A percentile compares a stretch with the other conserved stretches of the same genome.
Evolutionary conservation across 495 filamentous ascomycete species (phyloP).

Genomic region (Penicillium flavigenum): DNA sequence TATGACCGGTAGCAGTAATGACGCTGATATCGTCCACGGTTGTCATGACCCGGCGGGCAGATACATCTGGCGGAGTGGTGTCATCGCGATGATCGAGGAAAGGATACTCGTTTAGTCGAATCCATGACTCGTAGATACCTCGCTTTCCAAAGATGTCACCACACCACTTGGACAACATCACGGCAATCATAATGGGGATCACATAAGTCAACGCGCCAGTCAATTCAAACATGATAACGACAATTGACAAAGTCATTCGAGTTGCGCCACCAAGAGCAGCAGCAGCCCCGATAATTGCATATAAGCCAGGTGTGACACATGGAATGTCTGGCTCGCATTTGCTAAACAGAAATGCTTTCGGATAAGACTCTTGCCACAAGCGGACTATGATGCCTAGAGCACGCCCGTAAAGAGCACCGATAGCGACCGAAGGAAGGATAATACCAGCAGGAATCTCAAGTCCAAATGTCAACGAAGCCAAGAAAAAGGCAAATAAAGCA

Average conservation of each 20-base stretch:
- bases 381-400: constrained; percentile 86
- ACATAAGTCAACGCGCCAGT: constrained; percentile 96
- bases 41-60: constrained; percentile 85
- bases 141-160: constrained; percentile 92
- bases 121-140: constrained; percentile 98
- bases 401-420: constrained; percentile 90
- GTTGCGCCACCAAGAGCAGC: constrained; percentile 95
- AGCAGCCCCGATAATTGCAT: constrained; percentile 96
- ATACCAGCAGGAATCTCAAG: constrained; percentile 97
- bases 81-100: constrained; percentile 95
- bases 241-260: constrained; percentile 93
- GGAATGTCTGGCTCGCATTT: constrained; percentile 84
- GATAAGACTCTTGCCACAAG: constrained; percentile 80
- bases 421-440: constrained; percentile 95
- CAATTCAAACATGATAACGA: constrained; percentile 99
- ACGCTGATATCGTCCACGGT: constrained; percentile 85
- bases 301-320: constrained; percentile 91
- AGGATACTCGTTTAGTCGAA: constrained; percentile 92
- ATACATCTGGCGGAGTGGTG: constrained; percentile 74
- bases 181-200: constrained; percentile 98
- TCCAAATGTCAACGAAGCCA: constrained; percentile 88
- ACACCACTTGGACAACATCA: constrained; percentile 98
- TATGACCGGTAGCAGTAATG: constrained; percentile 80
- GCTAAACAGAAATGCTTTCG: constrained; percentile 71
- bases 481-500: constrained; percentile 75